A percentile compares a stretch with the other conserved stretches of the same genome.
phyloP scores from a whole-genome alignment of 345 rosid species.

The Excoecaria agallocha region DNA sequence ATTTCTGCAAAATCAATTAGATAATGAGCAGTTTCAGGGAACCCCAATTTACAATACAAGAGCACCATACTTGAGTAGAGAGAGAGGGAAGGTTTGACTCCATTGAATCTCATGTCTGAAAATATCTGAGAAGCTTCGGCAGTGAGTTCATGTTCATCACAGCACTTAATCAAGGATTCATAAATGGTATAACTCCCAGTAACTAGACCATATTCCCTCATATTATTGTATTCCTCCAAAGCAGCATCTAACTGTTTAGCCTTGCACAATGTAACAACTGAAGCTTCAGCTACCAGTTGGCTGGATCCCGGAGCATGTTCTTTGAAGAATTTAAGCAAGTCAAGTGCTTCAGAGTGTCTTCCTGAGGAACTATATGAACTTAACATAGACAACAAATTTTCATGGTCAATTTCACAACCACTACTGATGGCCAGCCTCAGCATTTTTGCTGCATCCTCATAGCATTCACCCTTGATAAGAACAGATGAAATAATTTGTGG shows the following conservation, averaged over 20 bases:
- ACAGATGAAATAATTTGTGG: constrained; percentile 58
- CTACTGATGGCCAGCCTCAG: constrained; percentile 54
- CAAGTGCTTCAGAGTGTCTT: constrained; percentile 70
- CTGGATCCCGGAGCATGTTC: constrained; percentile 46
- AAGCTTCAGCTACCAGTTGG: constrained; percentile 60
- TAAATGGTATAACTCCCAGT: constrained; percentile 52
- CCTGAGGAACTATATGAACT: constrained; percentile 74
- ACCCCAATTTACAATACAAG: constrained; percentile 67
- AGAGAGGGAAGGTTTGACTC: constrained; percentile 52
- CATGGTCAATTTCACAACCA: constrained; percentile 54
- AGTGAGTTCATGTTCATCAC: constrained; percentile 51
- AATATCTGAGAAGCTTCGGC: constrained; percentile 84
- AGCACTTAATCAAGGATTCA: constrained; percentile 70
- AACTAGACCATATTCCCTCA: constrained; percentile 42
- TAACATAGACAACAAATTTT: constrained; percentile 61
- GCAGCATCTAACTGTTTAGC: constrained; percentile 61
- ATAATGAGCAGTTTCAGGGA: constrained; percentile 85
- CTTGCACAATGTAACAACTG: constrained; percentile 70
- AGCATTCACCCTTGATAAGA: constrained; percentile 85
- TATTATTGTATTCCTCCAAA: constrained; percentile 55
- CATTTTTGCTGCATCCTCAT: constrained; percentile 70
- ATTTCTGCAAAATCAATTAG: constrained; percentile 54
- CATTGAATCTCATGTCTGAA: constrained; percentile 71
- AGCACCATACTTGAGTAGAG: constrained; percentile 53
- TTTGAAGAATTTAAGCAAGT: constrained; percentile 72